Evolutionary conservation across 805 yeast genomes (phyloP).

Genomic region (Kuraishia molischiana): DNA sequence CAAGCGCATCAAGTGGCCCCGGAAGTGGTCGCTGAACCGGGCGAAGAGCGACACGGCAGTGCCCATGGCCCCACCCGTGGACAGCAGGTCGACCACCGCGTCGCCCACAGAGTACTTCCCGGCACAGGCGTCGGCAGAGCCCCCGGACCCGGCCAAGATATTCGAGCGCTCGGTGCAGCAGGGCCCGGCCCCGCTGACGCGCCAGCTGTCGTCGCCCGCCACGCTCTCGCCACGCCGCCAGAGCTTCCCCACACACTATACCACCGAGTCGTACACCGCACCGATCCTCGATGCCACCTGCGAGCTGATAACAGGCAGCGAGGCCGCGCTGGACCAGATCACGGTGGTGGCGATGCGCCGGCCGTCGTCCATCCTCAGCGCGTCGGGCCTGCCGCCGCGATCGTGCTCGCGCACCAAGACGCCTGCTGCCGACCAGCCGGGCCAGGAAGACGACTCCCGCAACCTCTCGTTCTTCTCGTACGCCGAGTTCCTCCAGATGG

Average conservation of each 20-base stretch:
- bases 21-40: not conserved
- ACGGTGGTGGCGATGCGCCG: conserved; percentile 39
- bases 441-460: not conserved
- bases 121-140: no score
- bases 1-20: not conserved
- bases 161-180: not conserved
- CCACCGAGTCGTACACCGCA: conserved; percentile 61
- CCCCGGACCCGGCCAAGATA: not conserved
- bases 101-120: no score
- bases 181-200: not conserved
- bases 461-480: conserved; percentile 20
- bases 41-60: no score
- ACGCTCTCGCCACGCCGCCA: not conserved
- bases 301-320: conserved; percentile 45
- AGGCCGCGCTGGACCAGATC: conserved; percentile 54
- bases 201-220: not conserved
- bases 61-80: no score
- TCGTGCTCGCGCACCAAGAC: not conserved
- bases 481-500: conserved; percentile 12
- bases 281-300: conserved; percentile 78
- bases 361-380: not conserved
- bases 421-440: not conserved
- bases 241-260: conserved; percentile 14
- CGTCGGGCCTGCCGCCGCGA: not conserved
- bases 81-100: no score